A percentile compares a stretch with the other conserved stretches of the same genome.
phyloP scores from a whole-genome alignment of 1,284 basidiomycete species.

The Garcileccinum viscosum region DNA sequence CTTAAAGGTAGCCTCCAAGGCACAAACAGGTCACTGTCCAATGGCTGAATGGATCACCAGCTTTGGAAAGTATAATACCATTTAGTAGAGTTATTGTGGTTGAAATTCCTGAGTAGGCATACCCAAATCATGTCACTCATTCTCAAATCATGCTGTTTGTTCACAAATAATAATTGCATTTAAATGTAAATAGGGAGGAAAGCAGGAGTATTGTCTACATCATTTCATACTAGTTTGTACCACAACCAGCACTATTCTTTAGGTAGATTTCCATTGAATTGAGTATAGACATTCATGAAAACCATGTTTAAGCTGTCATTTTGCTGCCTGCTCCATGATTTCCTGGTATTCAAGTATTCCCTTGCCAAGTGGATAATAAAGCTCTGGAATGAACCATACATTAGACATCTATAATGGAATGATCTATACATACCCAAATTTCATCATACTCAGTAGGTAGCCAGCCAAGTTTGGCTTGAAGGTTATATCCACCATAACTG shows the following conservation, averaged over 20 bases:
- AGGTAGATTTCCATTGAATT: not conserved
- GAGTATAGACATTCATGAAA: not conserved
- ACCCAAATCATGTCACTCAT: too few species aligned
- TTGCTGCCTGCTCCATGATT: slow-evolving; percentile 12
- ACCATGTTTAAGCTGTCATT: not conserved
- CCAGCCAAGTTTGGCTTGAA: slow-evolving; percentile 17
- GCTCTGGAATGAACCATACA: slow-evolving; percentile 10
- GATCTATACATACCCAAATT: slow-evolving; percentile 4
- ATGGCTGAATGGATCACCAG: not conserved
- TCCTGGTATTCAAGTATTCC: slow-evolving; percentile 7
- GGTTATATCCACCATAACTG: slow-evolving; percentile 16
- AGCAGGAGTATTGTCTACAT: too few species aligned
- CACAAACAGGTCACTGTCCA: not conserved
- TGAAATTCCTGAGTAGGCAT: not conserved
- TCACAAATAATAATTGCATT: too few species aligned
- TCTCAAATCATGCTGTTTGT: too few species aligned
- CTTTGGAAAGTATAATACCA: not conserved
- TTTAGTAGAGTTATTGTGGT: not conserved
- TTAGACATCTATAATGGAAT: too few species aligned
- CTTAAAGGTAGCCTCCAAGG: not conserved
- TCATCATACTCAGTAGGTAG: slow-evolving; percentile 14
- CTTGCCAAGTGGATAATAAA: not conserved
- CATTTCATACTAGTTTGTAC: too few species aligned
- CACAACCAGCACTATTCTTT: too few species aligned
- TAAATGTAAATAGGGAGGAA: too few species aligned